These are phyloP conservation scores for Crucibulum laeve DNA, from an alignment of 768 basidiomycete genomes.

Conservation along the genomic window DNA sequence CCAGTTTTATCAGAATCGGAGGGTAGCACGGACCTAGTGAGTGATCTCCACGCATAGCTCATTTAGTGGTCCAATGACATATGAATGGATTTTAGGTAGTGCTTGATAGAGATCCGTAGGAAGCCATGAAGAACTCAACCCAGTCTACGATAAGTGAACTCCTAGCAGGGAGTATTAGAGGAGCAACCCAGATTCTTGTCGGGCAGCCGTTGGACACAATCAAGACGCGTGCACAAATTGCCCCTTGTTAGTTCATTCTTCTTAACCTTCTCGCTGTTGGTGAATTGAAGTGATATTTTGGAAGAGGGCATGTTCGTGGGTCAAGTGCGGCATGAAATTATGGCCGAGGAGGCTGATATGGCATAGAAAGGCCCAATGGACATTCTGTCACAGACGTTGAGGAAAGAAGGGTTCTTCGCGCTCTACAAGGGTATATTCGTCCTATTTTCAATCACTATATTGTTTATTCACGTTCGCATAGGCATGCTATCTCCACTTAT, in stretches of 20 bases:
- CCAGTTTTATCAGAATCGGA: too few relatives aligned
- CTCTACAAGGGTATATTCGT: conserved; percentile 79
- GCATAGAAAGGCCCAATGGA: conserved; percentile 89
- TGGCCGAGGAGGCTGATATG: conserved; percentile 20
- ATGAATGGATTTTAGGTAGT: too few relatives aligned
- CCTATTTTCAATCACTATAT: background rate
- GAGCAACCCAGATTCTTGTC: conserved; percentile 89
- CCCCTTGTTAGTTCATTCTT: conserved; percentile 56
- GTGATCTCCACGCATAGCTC: too few relatives aligned
- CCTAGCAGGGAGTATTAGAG: conserved; percentile 83
- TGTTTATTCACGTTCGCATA: conserved; percentile 20
- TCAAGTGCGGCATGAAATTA: conserved; percentile 8
- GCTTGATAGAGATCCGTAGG: background rate
- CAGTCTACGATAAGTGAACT: conserved; percentile 75
- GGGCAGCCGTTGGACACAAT: conserved; percentile 89
- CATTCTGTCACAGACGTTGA: conserved; percentile 74
- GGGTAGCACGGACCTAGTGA: too few relatives aligned
- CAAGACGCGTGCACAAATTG: conserved; percentile 85
- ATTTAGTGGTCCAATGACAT: too few relatives aligned
- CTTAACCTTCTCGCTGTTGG: background rate
- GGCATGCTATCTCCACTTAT: conserved; percentile 90
- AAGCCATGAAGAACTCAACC: conserved; percentile 16
- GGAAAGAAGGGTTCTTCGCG: conserved; percentile 89
- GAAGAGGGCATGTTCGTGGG: conserved; percentile 86
- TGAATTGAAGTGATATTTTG: conserved; percentile 6